Evolutionary conservation across 2,329 filamentous ascomycete species (phyloP), one percentile per base, ranked within the genome.

Genomic region (Diaporthe sp.): DNA sequence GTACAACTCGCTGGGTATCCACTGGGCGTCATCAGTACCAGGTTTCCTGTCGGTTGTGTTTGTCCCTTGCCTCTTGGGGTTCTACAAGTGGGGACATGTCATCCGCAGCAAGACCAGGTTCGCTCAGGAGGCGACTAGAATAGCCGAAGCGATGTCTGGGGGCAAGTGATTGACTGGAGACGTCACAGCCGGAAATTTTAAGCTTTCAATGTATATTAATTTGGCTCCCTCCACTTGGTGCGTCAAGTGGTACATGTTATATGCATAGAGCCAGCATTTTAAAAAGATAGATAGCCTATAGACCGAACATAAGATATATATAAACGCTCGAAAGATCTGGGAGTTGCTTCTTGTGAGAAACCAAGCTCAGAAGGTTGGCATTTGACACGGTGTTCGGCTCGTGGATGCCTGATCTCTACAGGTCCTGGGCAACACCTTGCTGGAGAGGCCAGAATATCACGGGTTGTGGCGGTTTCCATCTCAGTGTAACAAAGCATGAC

Each of bases 31-130:
- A 0, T 96, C 94, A 0, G 84, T 97, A 61, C 85, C 97, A 4
- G 94, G 93, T 0, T 79, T 96, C 70, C 84, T 97, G 3, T 94
- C 96, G 78, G 89, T 95, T 2, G 85, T 87, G 0, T 89, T 95
- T 79, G 92, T 97, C 22, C 94, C 95, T 0, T 95, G 97, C 61
- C 95, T 95, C 0, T 89, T 96, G 73, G 86, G 95, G 0, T 97
- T 97, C 79, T 97, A 95, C 82, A 85, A 85, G 40, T 92, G 89
- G 77, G 90, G 90, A 0, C 85, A 86, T 47, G 81, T 80, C 73
- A 91, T 92, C 70, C 84, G 90, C 3, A 84, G 85, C 8, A 87
- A 83, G 79, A 91, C 89, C 72, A 85, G 84, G 0, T 80, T 89
- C 19, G 74, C 72, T 3, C 50, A 57, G 7, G 74, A 76, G 67